Conservation (phyloP, 352 stramenopile genomes). For the Pythium monospermum region DNA sequence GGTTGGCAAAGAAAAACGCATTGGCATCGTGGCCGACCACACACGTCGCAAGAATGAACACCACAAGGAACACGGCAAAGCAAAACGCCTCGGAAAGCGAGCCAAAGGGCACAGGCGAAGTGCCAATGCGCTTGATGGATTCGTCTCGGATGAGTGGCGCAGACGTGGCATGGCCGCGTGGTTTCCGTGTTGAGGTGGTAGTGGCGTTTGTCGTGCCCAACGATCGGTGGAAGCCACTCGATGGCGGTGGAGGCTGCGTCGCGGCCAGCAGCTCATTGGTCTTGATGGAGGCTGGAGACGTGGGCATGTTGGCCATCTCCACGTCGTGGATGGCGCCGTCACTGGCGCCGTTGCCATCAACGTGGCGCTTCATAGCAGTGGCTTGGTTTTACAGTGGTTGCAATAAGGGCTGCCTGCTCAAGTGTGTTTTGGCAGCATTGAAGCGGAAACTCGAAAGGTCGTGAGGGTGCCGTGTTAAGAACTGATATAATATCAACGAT, state of each 20-base stretch:
- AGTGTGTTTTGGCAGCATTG: too few relatives aligned
- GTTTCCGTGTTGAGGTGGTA: conserved; percentile 10
- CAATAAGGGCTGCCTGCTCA: too few relatives aligned
- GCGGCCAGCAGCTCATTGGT: conserved; percentile 4
- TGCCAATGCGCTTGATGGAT: conserved; percentile 35
- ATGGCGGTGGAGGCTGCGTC: conserved; percentile 3
- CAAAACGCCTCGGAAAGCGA: conserved; percentile 42
- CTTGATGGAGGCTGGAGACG: conserved; percentile 2
- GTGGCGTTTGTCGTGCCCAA: too few relatives aligned
- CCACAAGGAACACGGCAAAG: conserved; percentile 47
- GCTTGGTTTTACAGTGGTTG: too few relatives aligned
- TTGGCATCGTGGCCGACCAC: conserved; percentile 42
- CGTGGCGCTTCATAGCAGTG: conserved; percentile 30
- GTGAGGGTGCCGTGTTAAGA: too few relatives aligned
- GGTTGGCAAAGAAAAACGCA: conserved; percentile 64
- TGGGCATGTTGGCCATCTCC: conserved; percentile 20
- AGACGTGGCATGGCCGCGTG: neutral
- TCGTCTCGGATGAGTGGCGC: conserved; percentile 26
- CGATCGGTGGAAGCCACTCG: conserved; percentile 8
- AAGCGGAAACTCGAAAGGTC: too few relatives aligned
- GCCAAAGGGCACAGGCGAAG: conserved; percentile 38
- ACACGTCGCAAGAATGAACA: conserved; percentile 49
- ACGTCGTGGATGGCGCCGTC: conserved; percentile 21
- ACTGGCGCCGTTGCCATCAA: too few relatives aligned
- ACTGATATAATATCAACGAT: too few relatives aligned